Percentiles rank a stretch among this genome's conserved stretches.
phyloP scores from a whole-genome alignment of 2,329 filamentous ascomycete genomes.

The Kalaharituber pfeilii region DNA sequence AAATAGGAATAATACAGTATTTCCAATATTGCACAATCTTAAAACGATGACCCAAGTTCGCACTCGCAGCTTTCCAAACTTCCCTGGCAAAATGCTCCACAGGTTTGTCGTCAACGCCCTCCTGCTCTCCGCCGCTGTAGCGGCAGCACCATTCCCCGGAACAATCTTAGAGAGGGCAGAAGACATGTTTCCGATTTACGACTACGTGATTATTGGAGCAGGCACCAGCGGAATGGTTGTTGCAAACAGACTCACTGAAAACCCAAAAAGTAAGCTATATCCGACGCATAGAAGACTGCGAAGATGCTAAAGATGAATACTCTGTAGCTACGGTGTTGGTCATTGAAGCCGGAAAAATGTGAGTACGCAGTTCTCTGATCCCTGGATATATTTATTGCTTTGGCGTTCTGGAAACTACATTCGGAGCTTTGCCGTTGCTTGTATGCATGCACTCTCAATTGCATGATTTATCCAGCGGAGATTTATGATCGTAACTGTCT shows the following conservation, averaged over 20 bases:
- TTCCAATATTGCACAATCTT: too few relatives aligned
- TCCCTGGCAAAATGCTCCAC: too few relatives aligned
- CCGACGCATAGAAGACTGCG: background rate
- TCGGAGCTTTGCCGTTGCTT: too few relatives aligned
- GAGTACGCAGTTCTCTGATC: conserved; percentile 2
- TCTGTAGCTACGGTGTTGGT: conserved; percentile 11
- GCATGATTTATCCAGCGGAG: too few relatives aligned
- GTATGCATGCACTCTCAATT: too few relatives aligned
- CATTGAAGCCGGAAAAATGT: conserved; percentile 16
- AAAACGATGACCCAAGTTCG: too few relatives aligned
- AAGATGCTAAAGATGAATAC: background rate
- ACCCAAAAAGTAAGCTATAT: conserved; percentile 26
- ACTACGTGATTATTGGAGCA: conserved; percentile 35
- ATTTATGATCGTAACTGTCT: too few relatives aligned
- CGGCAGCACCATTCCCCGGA: background rate
- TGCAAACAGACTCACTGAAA: conserved; percentile 33
- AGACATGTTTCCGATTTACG: conserved; percentile 16
- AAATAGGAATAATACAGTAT: too few relatives aligned
- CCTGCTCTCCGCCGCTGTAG: background rate
- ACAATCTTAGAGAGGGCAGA: conserved; percentile 3
- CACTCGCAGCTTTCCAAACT: too few relatives aligned
- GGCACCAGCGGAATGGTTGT: conserved; percentile 39
- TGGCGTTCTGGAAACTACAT: too few relatives aligned
- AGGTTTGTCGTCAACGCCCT: too few relatives aligned
- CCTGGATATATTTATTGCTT: conserved; percentile 18